Percentiles rank a stretch among this genome's conserved stretches.
phyloP scores from a whole-genome alignment of 129 eudicot genomes.

The Centrapalus pauciflorus region DNA sequence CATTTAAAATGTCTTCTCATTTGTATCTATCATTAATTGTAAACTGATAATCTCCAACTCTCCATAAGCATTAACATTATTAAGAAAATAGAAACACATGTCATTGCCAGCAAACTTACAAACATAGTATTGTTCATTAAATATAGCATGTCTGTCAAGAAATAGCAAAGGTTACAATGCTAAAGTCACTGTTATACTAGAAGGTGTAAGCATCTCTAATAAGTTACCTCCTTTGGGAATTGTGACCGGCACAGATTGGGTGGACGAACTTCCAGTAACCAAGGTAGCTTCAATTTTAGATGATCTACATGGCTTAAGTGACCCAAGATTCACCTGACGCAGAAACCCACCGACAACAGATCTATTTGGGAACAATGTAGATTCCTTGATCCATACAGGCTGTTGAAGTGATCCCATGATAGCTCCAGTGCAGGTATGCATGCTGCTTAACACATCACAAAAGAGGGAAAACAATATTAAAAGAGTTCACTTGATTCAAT shows the following conservation, averaged over 20 bases:
- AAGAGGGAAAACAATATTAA: background rate
- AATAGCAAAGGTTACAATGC: no score
- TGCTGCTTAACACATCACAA: constrained; percentile 26
- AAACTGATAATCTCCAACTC: no score
- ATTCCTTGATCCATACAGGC: constrained; percentile 44
- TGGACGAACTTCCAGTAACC: constrained; percentile 56
- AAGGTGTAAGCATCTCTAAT: background rate
- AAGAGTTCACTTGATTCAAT: background rate
- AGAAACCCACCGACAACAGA: constrained; percentile 19
- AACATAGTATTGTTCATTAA: no score
- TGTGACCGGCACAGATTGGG: constrained; percentile 42
- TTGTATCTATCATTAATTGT: no score
- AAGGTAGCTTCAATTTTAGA: constrained; percentile 48
- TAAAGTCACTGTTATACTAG: no score
- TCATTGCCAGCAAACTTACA: no score
- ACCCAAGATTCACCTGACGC: constrained; percentile 32
- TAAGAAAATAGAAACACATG: no score
- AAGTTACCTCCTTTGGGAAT: constrained; percentile 52
- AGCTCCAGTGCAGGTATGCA: constrained; percentile 66
- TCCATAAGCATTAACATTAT: background rate
- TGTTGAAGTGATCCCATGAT: constrained; percentile 63
- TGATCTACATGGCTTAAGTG: constrained; percentile 43
- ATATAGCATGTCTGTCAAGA: no score
- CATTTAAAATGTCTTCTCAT: no score
- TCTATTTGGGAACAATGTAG: constrained; percentile 39